These are phyloP conservation scores for Rostrohypoxylon terebratum DNA, from an alignment of 495 filamentous ascomycete genomes.

Conservation along the genomic window DNA sequence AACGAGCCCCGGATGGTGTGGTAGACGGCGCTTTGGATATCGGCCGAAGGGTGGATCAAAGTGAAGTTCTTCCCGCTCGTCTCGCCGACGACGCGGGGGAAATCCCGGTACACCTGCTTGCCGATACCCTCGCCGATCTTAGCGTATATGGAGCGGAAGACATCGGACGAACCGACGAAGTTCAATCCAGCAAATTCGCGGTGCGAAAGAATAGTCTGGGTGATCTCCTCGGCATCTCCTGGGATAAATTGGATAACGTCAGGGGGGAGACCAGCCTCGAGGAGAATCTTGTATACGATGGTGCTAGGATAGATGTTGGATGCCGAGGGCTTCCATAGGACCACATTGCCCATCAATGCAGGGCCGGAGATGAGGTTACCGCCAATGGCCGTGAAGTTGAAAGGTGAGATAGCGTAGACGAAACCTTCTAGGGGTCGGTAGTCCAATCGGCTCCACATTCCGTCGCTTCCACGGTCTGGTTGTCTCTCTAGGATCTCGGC, in stretches of 20 bases:
- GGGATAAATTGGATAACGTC: conserved; percentile 1
- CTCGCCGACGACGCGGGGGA: conserved; percentile 3
- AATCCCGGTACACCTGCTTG: not conserved
- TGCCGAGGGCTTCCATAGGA: not conserved
- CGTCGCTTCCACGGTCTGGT: not conserved
- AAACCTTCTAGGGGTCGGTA: conserved; percentile 1
- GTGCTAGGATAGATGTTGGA: not conserved
- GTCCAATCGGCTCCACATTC: not conserved
- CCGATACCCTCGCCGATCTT: conserved; percentile 1
- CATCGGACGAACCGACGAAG: not conserved
- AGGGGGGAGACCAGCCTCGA: not conserved
- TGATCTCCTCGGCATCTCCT: not conserved
- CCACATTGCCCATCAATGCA: not conserved
- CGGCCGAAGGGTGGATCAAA: not conserved
- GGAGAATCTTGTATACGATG: not conserved
- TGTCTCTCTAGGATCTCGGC: not conserved
- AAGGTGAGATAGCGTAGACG: not conserved
- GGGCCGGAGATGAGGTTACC: not conserved
- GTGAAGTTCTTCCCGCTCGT: conserved; percentile 1
- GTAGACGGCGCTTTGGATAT: not conserved
- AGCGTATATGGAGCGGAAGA: not conserved
- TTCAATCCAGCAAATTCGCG: not conserved
- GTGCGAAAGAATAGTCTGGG: not conserved
- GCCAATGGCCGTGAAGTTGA: not conserved
- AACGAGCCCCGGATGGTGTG: not conserved